A percentile compares a stretch with the other conserved stretches of the same genome.
These are phyloP conservation scores for Seminavis robusta DNA, from an alignment of 108 stramenopile species.

Conservation along the genomic window DNA sequence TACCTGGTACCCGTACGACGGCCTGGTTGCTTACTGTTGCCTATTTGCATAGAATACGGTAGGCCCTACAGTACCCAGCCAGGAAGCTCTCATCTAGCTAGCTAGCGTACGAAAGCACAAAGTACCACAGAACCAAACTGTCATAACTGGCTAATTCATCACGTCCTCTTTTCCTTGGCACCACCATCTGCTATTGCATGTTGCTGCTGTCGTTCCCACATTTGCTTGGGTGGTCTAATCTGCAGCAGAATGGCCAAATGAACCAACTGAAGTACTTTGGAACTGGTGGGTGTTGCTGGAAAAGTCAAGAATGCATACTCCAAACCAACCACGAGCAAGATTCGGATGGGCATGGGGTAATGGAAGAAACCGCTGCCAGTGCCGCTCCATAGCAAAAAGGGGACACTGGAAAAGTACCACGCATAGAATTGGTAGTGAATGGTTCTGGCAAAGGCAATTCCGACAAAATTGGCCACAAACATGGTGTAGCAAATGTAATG, in stretches of 20 bases:
- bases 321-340: constrained; percentile 25
- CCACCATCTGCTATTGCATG: no score
- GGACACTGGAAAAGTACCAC: constrained; percentile 93
- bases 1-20: no score
- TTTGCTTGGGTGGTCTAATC: neutral
- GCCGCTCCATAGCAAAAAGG: constrained; percentile 66
- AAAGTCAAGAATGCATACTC: constrained; percentile 92
- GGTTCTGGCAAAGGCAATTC: constrained; percentile 90
- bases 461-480: constrained; percentile 92
- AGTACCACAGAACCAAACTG: no score
- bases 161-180: no score
- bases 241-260: constrained; percentile 49
- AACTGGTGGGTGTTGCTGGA: constrained; percentile 86
- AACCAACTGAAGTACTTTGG: constrained; percentile 71
- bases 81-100: no score
- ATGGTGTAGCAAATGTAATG: constrained; percentile 74
- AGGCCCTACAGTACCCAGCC: no score
- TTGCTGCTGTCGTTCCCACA: no score
- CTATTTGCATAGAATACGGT: no score
- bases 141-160: no score
- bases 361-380: no score
- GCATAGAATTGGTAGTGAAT: constrained; percentile 97
- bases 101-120: no score
- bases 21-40: no score
- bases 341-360: constrained; percentile 19